phyloP scores from a whole-genome alignment of 176 grass and related monocot genomes.

The Aegilops umbellulata region DNA sequence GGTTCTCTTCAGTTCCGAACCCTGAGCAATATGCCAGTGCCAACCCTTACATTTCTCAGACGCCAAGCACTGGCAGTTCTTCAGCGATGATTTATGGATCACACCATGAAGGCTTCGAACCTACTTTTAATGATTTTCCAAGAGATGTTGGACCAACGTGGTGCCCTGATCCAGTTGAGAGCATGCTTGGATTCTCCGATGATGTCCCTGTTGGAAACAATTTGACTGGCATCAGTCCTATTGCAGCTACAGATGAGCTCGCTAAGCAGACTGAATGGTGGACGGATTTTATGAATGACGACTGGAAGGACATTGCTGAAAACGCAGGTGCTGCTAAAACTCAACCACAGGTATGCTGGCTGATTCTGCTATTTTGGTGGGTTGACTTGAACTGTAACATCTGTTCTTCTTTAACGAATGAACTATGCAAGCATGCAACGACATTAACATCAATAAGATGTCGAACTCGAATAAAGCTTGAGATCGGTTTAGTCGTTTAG shows the following conservation, averaged over 20 bases:
- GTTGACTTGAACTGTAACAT: background rate
- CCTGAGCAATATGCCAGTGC: constrained; percentile 32
- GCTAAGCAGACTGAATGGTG: constrained; percentile 61
- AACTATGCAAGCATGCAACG: background rate
- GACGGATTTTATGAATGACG: constrained; percentile 50
- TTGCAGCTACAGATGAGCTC: constrained; percentile 46
- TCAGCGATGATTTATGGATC: constrained; percentile 31
- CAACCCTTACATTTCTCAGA: constrained; percentile 44
- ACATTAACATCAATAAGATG: background rate
- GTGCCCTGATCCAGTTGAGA: constrained; percentile 48
- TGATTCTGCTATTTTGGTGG: background rate
- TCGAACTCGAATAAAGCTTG: background rate
- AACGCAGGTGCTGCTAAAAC: constrained; percentile 17
- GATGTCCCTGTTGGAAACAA: constrained; percentile 42
- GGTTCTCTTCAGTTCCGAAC: constrained; percentile 42
- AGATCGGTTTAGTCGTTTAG: background rate
- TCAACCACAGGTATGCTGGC: constrained; percentile 32
- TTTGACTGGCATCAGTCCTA: constrained; percentile 29
- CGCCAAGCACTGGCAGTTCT: constrained; percentile 29
- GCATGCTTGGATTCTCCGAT: constrained; percentile 47
- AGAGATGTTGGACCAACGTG: constrained; percentile 45
- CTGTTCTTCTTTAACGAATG: background rate
- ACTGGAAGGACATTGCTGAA: constrained; percentile 46
- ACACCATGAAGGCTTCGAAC: constrained; percentile 38
- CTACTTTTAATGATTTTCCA: constrained; percentile 33